A percentile compares a stretch with the other conserved stretches of the same genome.
These are phyloP conservation scores for Rhododendron molle DNA, from an alignment of 148 eudicot genomes.

Conservation along the genomic window DNA sequence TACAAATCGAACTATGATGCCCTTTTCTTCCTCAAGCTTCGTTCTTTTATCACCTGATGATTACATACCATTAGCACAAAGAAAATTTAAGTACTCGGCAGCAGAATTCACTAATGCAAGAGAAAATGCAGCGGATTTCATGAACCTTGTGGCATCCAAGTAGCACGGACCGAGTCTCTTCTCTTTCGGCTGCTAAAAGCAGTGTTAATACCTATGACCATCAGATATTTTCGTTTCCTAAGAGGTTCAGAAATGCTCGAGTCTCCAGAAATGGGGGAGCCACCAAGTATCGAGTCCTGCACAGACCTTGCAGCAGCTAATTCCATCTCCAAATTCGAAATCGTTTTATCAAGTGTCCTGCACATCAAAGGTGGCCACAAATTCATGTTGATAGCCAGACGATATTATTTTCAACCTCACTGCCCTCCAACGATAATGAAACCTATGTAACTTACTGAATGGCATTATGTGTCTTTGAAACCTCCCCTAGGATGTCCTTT, in stretches of 20 bases:
- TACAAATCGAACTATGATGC: slow-evolving; percentile 78
- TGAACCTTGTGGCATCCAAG: slow-evolving; percentile 95
- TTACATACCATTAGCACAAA: background rate
- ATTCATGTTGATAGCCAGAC: background rate
- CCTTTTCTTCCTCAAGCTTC: slow-evolving; percentile 90
- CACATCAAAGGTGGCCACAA: slow-evolving; percentile 8
- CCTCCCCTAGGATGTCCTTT: slow-evolving; percentile 43
- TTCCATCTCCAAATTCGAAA: slow-evolving; percentile 88
- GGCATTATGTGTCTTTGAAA: slow-evolving; percentile 46
- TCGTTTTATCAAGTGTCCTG: slow-evolving; percentile 79
- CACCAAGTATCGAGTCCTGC: slow-evolving; percentile 70
- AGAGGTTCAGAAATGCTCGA: slow-evolving; percentile 28
- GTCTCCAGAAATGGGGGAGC: slow-evolving; percentile 54
- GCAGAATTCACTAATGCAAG: background rate
- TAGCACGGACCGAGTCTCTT: slow-evolving; percentile 90
- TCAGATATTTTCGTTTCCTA: slow-evolving; percentile 66
- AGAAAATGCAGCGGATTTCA: slow-evolving; percentile 2
- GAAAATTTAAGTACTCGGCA: background rate
- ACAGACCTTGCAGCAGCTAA: slow-evolving; percentile 89
- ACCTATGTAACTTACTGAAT: slow-evolving; percentile 47
- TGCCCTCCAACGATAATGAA: background rate
- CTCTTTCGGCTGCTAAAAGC: slow-evolving; percentile 93
- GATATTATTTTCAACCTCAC: background rate
- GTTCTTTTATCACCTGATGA: slow-evolving; percentile 63
- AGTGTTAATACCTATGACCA: slow-evolving; percentile 86